Base-by-base conservation (phyloP, 1,139 yeast genomes). In the Scheffersomyces titani region DNA sequence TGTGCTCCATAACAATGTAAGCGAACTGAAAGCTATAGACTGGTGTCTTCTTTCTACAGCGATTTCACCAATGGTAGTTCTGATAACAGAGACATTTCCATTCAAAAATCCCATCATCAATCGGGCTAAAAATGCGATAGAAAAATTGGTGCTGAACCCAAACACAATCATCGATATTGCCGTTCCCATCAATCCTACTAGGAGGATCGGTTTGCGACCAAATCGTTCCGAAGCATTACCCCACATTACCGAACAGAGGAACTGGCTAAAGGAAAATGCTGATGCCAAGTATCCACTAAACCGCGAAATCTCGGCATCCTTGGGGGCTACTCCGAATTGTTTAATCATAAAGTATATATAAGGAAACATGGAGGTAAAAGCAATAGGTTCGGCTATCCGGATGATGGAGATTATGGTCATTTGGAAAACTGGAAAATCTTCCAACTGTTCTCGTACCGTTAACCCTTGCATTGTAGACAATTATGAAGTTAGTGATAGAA, bases 331-430 rank as follows among this genome's bases (percentile, higher is more conserved):
- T 4, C 68, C 65, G 59, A 76, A 76, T 57, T 76, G 80, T 51
- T 77, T 60, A 50, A 76, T 74, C 80, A 76, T 76, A 61, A 74
- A 76, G 62, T 74, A 76, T 9, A 76, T 68, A 56, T 75, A 76
- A 5, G 80, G 79, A 55, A 76, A 75, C 22, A 76, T 62, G n/a
- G 79, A 75, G 11, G 80, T 72, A 63, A 75, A 76, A 20, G 77
- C 74, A 19, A 76, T 65, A 3, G 80, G 80, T 58, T 76, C 80
- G 13, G 76, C 65, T 55, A 76, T 71, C 51, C 80, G 67, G 50
- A 76, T 67, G 22, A 74, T 56, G 53, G 75, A 66, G 16, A 76
- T 64, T 50, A 76, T 71, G 5, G 65, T 51, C 72, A 75, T 73
- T 58, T 76, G 80, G 67, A 74, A 66, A 20, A 65, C 59, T n/a